Base-by-base conservation (phyloP, 805 yeast species). In the Ogataea nakhonphanomensis region DNA sequence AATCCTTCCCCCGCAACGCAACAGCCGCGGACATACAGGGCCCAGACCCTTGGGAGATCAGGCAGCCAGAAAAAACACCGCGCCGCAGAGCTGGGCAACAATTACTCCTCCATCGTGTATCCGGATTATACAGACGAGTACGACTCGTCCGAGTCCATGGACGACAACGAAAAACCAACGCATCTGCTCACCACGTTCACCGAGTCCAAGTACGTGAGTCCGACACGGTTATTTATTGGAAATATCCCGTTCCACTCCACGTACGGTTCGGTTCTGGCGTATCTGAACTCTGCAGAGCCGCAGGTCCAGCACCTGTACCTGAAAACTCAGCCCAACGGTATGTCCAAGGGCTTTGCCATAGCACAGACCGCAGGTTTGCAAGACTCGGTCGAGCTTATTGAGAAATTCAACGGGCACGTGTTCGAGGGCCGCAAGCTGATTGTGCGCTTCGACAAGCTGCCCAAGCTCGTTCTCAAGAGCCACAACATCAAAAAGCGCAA, bases 341-440 rank as follows among this genome's bases (percentile, higher is more conserved):
- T 56, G 2, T 56, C 68, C 24, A 72, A 78, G 50, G 88, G 89
- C 2, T 81, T 78, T 64, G 88, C 87, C 1, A 71, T 81, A 34
- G 84, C 78, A 1, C 67, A 73, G 4, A 79, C 78, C 17, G 66
- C 66, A 1, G 57, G 67, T 27, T 67, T 64, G 24, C 65, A 59
- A 7, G 75, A 74, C 25, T 76, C 84, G 4, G 62, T 63, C 4
- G 62, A 63, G 29, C 67, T 79, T 11, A 79, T 81, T 31, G 60
- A 65, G 20, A 41, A 55, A 29, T 76, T 80, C 49, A 74, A 81
- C 53, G 76, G 75, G 9, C 51, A 55, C 2, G 65, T 56, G n/a
- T 82, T 79, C 51, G 74, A 76, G 53, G 85, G 86, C 0, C 62
- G 89, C 28, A 61, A 66, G 6, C 59, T 81, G 23, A 77, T 81